These are phyloP conservation scores for Aspergillus taichungensis DNA, from an alignment of 495 filamentous ascomycete genomes.

Conservation along the genomic window DNA sequence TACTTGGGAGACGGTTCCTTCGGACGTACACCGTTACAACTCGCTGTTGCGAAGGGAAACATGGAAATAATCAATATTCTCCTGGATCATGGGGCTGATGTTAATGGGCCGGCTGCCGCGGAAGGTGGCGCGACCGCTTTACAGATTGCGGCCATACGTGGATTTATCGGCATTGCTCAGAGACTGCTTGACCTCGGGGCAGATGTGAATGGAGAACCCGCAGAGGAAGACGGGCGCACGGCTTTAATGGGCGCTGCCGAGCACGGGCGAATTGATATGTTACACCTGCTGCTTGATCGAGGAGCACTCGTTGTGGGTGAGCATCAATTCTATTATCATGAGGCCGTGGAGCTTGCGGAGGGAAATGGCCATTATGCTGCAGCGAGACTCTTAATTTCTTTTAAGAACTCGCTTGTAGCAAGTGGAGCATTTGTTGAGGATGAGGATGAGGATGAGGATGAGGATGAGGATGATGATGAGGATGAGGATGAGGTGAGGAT, in stretches of 20 bases:
- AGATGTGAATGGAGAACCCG: conserved; percentile 21
- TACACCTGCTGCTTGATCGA: conserved; percentile 30
- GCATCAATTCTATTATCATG: conserved; percentile 5
- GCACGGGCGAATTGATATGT: conserved; percentile 36
- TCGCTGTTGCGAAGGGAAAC: conserved; percentile 16
- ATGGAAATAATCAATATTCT: conserved; percentile 19
- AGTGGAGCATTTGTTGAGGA: too few relatives aligned
- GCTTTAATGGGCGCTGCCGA: conserved; percentile 36
- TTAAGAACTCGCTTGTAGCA: too few relatives aligned
- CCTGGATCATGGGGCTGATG: conserved; percentile 19
- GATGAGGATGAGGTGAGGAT: too few relatives aligned
- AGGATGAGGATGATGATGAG: too few relatives aligned
- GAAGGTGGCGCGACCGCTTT: conserved; percentile 11
- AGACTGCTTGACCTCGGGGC: conserved; percentile 15
- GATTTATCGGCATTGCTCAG: conserved; percentile 14
- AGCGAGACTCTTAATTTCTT: conserved; percentile 4
- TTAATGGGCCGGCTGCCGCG: conserved; percentile 13
- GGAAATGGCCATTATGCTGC: conserved; percentile 11
- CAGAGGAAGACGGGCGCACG: conserved; percentile 22
- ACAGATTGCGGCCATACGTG: conserved; percentile 17
- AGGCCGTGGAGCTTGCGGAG: conserved; percentile 10
- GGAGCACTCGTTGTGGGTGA: conserved; percentile 20
- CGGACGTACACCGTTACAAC: conserved; percentile 22
- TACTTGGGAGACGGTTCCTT: too few relatives aligned
- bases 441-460: too few relatives aligned